phyloP scores from a whole-genome alignment of 2,329 filamentous ascomycete species.

The Fusarium papillatum region DNA sequence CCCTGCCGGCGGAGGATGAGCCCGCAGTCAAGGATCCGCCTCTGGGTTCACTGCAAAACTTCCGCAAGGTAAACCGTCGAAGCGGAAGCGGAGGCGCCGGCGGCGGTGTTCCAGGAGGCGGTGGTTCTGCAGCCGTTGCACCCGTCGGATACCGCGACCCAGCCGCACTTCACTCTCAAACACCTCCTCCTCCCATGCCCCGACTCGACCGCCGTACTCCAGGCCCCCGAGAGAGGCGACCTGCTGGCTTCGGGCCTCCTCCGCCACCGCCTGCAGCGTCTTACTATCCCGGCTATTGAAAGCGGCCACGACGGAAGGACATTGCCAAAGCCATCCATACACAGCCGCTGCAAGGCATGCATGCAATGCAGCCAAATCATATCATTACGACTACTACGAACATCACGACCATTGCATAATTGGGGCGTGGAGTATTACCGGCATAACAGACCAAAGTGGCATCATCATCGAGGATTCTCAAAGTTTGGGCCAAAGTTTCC shows the following conservation, averaged over 20 bases:
- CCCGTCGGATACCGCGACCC: constrained; percentile 43
- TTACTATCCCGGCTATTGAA: constrained; percentile 39
- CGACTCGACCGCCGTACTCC: constrained; percentile 44
- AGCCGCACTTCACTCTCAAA: constrained; percentile 41
- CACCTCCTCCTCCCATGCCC: constrained; percentile 43
- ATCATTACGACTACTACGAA: constrained; percentile 46
- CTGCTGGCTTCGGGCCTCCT: constrained; percentile 33
- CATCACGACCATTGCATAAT: constrained; percentile 46
- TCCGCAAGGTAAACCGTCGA: constrained; percentile 62
- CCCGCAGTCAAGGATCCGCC: constrained; percentile 71
- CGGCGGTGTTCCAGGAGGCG: constrained; percentile 44
- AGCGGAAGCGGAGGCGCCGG: constrained; percentile 51
- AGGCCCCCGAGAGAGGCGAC: constrained; percentile 42
- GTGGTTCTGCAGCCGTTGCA: constrained; percentile 38
- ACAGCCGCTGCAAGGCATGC: constrained; percentile 25
- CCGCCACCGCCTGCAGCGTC: constrained; percentile 36
- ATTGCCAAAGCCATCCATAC: constrained; percentile 25
- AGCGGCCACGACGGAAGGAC: constrained; percentile 12
- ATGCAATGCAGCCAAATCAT: constrained; percentile 19
- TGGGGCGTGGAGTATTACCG: constrained; percentile 43
- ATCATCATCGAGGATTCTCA: constrained; percentile 39
- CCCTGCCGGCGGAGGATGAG: constrained; percentile 74
- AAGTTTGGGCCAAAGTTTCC: constrained; percentile 41
- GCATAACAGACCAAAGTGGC: constrained; percentile 40
- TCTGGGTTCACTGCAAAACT: constrained; percentile 64